Percentiles rank a stretch among this genome's conserved stretches.
These are phyloP conservation scores for Oropetium thomaeum DNA, from an alignment of 176 grass and related monocot genomes.

Conservation along the genomic window DNA sequence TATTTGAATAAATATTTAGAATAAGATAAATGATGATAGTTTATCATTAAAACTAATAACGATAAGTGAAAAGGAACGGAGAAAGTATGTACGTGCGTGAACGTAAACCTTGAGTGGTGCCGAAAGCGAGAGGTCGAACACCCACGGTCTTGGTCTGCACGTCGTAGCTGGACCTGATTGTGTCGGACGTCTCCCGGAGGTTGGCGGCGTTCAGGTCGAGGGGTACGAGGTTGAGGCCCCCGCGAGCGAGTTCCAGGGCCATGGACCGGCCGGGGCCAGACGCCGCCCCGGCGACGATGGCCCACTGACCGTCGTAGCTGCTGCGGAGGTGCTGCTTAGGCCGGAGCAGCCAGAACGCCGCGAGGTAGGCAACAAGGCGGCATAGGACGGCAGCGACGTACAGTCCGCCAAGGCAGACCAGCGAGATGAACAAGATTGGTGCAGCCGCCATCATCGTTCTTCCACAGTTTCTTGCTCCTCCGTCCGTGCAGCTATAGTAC, in stretches of 20 bases:
- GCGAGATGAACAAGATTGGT: neutral
- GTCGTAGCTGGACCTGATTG: neutral
- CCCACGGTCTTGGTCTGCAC: slow-evolving; percentile 25
- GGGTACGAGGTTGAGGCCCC: slow-evolving; percentile 50
- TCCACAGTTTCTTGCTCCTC: neutral
- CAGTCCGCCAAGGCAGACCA: slow-evolving; percentile 12
- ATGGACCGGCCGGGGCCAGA: slow-evolving; percentile 50
- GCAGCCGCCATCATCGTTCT: neutral
- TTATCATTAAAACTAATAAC: too few relatives aligned
- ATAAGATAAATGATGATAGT: too few relatives aligned
- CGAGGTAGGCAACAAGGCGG: neutral
- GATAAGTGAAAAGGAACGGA: too few relatives aligned
- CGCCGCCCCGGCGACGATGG: slow-evolving; percentile 48
- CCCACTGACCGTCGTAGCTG: slow-evolving; percentile 50
- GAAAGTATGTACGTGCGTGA: too few relatives aligned
- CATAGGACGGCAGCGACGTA: neutral
- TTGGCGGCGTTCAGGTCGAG: slow-evolving; percentile 50
- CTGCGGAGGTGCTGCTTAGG: slow-evolving; percentile 16
- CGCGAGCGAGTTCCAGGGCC: slow-evolving; percentile 42
- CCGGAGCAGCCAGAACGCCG: neutral
- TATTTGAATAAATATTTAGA: too few relatives aligned
- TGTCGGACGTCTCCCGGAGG: slow-evolving; percentile 38
- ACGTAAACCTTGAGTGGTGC: neutral
- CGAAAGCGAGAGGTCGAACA: slow-evolving; percentile 40
- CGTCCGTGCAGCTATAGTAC: too few relatives aligned